Conservation (phyloP, 78 protist species). For the Andalucia godoyi region DNA sequence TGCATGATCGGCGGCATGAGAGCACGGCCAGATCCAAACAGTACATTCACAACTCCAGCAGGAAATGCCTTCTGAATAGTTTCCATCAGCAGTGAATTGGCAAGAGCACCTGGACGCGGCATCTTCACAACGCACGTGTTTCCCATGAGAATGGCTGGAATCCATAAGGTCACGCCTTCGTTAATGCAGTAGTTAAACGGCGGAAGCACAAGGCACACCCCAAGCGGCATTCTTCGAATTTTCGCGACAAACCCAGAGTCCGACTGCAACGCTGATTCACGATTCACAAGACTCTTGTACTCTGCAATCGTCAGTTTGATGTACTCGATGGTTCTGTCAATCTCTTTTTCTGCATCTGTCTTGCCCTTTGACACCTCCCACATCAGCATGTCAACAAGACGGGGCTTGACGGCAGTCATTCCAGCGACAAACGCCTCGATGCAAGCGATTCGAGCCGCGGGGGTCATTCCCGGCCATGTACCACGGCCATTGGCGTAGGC, state of each 20-base stretch:
- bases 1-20: conserved; percentile 15
- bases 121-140: conserved; percentile 14
- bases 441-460: neutral
- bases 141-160: conserved; percentile 38
- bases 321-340: conserved; percentile 28
- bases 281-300: neutral
- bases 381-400: conserved; percentile 15
- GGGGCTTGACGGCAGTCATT: neutral
- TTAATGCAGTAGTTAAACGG: conserved; percentile 39
- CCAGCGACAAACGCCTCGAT: neutral
- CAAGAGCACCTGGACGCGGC: neutral
- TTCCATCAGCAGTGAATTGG: neutral
- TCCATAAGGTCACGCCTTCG: conserved; percentile 18
- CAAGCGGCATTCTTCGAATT: conserved; percentile 14
- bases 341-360: conserved; percentile 13
- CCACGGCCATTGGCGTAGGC: conserved; percentile 2
- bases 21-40: conserved; percentile 18
- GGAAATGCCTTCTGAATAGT: conserved; percentile 10
- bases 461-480: neutral
- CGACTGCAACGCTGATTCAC: neutral
- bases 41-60: conserved; percentile 14
- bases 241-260: conserved; percentile 5
- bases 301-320: neutral
- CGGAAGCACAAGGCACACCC: conserved; percentile 13
- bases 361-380: conserved; percentile 30